Percentiles rank a stretch among this genome's conserved stretches.
Conservation (phyloP, 257 asterid genomes). For the Solanum raphanifolium region DNA sequence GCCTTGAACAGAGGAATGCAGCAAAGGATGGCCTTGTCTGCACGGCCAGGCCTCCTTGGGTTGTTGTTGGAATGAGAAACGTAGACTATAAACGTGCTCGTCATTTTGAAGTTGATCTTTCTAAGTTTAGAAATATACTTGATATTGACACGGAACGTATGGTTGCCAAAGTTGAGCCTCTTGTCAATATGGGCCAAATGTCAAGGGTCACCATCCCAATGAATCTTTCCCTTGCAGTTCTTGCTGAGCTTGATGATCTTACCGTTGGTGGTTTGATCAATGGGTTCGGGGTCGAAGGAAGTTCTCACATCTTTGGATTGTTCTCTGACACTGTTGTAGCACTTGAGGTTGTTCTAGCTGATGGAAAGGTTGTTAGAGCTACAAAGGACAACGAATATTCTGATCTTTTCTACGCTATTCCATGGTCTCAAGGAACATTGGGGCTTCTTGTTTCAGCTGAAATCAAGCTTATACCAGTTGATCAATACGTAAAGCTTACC, state of each 20-base stretch:
- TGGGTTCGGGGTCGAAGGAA: conserved; percentile 65
- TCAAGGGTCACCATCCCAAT: conserved; percentile 66
- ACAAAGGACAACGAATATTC: conserved; percentile 46
- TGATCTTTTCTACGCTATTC: conserved; percentile 82
- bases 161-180: conserved; percentile 26
- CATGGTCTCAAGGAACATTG: conserved; percentile 96
- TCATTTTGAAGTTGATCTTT: conserved; percentile 3
- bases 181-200: conserved; percentile 90
- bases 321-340: conserved; percentile 94
- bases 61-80: not conserved
- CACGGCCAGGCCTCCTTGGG: not conserved
- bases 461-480: conserved; percentile 80
- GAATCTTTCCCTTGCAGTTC: conserved; percentile 86
- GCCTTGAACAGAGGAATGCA: not conserved
- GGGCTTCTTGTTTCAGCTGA: conserved; percentile 93
- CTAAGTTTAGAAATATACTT: conserved; percentile 19
- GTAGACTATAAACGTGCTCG: conserved; percentile 1
- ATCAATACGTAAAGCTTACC: conserved; percentile 24
- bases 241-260: conserved; percentile 91
- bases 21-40: not conserved
- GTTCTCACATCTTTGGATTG: conserved; percentile 43
- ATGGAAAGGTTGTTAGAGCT: not conserved
- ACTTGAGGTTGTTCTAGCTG: conserved; percentile 60
- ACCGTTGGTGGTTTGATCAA: conserved; percentile 94
- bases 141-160: conserved; percentile 62